Base-by-base conservation (phyloP, 108 stramenopile genomes). In the Chaetoceros muelleri region DNA sequence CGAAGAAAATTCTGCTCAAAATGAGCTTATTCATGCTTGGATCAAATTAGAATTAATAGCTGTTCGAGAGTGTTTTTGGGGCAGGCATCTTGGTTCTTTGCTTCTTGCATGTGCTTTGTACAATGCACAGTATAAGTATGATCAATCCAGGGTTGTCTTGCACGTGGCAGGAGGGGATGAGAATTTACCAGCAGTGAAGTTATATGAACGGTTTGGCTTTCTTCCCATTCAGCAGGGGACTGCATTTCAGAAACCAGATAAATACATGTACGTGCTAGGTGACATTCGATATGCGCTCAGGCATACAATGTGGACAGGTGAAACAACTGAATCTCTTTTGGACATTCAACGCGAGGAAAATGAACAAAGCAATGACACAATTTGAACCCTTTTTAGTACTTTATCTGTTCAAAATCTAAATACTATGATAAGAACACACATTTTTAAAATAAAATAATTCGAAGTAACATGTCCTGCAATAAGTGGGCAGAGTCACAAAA, bases 1-100 rank as follows among this genome's bases (percentile, higher is more conserved):
- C 24, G 48, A 53, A 26, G 50, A 53, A n/a, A 17, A 21, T 44
- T 26, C 1, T 19, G 26, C 7, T 56, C 56, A 22, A 10, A 24
- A 19, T 26, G 17, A 65, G 47, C 24, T 65, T 17, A 48, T 40
- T 24, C 69, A 70, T 29, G 24, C 69, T 2, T 70, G 69, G 69
- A 60, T 70, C 2, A 70, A 70, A 44, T 48, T 70, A 13, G 69
- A 70, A 55, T 52, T 70, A 0, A 27, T 70, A 29, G 69, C 69
- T 1, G 62, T 70, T 13, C 51, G 62, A 44, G 10, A 47, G 48
- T 44, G 54, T 3, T 48, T 60, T 31, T 50, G 69, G 23, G 57
- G 44, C 2, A 63, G 61, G 47, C 58, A 61, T 44, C 24, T 65
- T 16, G 69, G 64, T 0, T 17, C 55, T 3, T 34, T 65, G 13